phyloP scores from a whole-genome alignment of 2,329 filamentous ascomycete genomes.

The Tympanopsis confertula region DNA sequence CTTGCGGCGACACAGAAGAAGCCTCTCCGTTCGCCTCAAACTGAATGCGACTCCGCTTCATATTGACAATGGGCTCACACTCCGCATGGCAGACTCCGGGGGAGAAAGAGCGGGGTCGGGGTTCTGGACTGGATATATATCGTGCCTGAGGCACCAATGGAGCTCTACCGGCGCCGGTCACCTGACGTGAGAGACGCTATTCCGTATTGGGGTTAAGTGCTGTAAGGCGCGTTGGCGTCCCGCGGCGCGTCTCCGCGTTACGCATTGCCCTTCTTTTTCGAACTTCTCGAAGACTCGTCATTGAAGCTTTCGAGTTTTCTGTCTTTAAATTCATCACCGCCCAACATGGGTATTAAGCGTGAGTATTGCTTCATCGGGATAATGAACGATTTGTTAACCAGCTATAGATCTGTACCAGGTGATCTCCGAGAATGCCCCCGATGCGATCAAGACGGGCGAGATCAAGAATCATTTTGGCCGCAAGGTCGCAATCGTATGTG shows the following conservation, averaged over 20 bases:
- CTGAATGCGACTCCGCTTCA: constrained; percentile 24
- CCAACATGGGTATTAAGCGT: background rate
- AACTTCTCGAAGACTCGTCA: background rate
- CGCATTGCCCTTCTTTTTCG: background rate
- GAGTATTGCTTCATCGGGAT: background rate
- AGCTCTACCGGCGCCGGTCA: no score
- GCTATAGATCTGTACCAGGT: constrained; percentile 55
- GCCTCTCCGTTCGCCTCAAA: constrained; percentile 21
- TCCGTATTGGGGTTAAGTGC: background rate
- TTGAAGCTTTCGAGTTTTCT: no score
- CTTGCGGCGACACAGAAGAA: constrained; percentile 14
- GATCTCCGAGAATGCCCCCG: constrained; percentile 86
- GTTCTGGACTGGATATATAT: background rate
- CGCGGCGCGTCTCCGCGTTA: background rate
- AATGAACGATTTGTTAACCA: background rate
- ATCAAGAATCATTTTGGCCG: constrained; percentile 98
- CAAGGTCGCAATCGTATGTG: constrained; percentile 85
- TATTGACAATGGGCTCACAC: no score
- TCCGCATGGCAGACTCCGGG: background rate
- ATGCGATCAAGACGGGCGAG: constrained; percentile 87
- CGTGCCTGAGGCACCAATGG: no score
- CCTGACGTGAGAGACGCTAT: no score
- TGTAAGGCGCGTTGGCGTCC: background rate
- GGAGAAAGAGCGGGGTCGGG: background rate
- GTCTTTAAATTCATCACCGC: no score